A percentile compares a stretch with the other conserved stretches of the same genome.
Evolutionary conservation across 1,139 yeast species (phyloP).

Genomic region (Suhomyces kunorum): DNA sequence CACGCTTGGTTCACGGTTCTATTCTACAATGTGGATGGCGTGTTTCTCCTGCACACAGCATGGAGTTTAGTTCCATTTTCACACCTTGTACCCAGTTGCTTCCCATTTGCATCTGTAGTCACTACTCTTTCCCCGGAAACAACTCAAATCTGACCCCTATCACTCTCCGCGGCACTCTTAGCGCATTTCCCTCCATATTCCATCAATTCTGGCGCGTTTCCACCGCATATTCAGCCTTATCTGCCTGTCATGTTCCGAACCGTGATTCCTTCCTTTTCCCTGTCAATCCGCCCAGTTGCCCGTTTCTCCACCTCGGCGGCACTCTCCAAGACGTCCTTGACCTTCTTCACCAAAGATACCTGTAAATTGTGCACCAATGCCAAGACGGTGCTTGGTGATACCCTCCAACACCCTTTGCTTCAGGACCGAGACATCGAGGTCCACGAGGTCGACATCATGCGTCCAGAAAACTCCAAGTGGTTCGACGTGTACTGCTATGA

Average conservation of each 20-base stretch:
- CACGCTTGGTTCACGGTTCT: neutral
- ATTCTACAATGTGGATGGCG: too few relatives aligned
- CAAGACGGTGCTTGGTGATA: slow-evolving; percentile 48
- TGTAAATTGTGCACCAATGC: slow-evolving; percentile 83
- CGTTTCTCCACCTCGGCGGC: slow-evolving; percentile 1
- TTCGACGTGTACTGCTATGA: slow-evolving; percentile 85
- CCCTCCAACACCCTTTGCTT: slow-evolving; percentile 32
- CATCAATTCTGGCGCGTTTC: too few relatives aligned
- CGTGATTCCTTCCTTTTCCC: neutral
- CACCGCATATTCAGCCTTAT: neutral
- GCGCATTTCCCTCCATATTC: neutral
- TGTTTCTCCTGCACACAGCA: neutral
- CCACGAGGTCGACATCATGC: slow-evolving; percentile 64
- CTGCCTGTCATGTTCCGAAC: neutral
- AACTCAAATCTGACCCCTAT: too few relatives aligned
- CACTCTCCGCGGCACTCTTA: too few relatives aligned
- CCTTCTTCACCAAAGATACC: slow-evolving; percentile 74
- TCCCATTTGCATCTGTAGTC: too few relatives aligned
- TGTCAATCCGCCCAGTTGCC: neutral
- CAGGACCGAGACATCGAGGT: slow-evolving; percentile 34
- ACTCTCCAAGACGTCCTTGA: slow-evolving; percentile 29
- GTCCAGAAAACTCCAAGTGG: slow-evolving; percentile 68
- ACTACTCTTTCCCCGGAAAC: too few relatives aligned
- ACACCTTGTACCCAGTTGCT: too few relatives aligned
- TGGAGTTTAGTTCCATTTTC: neutral